Base-by-base conservation (phyloP, 2,329 filamentous ascomycete species). In the Sporothrix dimorphospora region DNA sequence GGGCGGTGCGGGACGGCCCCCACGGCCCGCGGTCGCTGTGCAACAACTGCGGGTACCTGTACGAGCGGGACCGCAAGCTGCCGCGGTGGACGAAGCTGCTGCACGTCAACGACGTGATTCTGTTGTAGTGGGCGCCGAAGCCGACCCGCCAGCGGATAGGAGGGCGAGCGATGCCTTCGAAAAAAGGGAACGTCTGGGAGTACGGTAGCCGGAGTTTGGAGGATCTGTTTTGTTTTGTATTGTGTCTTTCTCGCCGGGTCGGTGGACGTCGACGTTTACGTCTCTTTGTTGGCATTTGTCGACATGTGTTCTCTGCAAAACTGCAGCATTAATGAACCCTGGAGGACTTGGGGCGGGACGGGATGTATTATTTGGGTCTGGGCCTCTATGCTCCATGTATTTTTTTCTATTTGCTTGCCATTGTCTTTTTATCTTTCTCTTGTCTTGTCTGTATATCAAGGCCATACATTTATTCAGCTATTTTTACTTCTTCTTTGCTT, bases 1-100 rank as follows among this genome's bases (percentile, higher is more conserved):
- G 96, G 96, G 94, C 93, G 66, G 95, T 98, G 3, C 87, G 96
- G 77, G 94, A 98, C 82, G 96, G 96, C 30, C 96, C 96, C 16
- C 85, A 88, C 71, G 95, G 94, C 71, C 88, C 92, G 75, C 76
- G 94, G 92, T 92, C 93, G 40, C 88, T 98, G 4, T 98, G 95
- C 83, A 92, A 94, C 81, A 98, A 97, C 80, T 98, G 95, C 80
- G 95, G 94, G 72, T 91, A 94, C 76, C 83, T 95, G 24, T 98
- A 92, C 80, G 95, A 98, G 82, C 91, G 94, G 71, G 93, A 97
- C 81, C 91, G 93, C 81, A 90, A 91, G 75, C 86, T 97, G 0
- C 94, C 95, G 9, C 88, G 90, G 38, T 94, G 91, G 90, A 90
- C 89, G 3, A 90, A 90, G 78, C 88, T 90, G 73, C 84, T 95